phyloP scores from a whole-genome alignment of 768 basidiomycete genomes.

The Lentinula aciculospora region DNA sequence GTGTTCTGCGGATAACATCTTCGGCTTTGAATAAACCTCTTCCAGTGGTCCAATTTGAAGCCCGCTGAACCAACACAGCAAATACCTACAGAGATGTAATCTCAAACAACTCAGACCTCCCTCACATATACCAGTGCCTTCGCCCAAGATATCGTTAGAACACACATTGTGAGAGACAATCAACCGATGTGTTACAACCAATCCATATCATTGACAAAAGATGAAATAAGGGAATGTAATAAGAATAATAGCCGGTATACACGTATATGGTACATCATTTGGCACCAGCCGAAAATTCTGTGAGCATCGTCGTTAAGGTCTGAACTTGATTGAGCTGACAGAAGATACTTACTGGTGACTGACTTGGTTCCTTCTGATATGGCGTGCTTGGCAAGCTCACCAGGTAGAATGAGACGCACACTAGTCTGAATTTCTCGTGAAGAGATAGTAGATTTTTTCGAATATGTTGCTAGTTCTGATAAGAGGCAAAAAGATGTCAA shows the following conservation, averaged over 20 bases:
- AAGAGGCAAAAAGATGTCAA: neutral
- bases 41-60: slow-evolving; percentile 81
- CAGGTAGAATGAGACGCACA: slow-evolving; percentile 78
- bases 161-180: neutral
- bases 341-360: slow-evolving; percentile 45
- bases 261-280: slow-evolving; percentile 23
- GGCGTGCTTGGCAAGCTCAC: slow-evolving; percentile 84
- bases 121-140: no score
- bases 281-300: slow-evolving; percentile 50
- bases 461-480: slow-evolving; percentile 77
- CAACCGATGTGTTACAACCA: neutral
- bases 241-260: slow-evolving; percentile 1
- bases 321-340: neutral
- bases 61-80: slow-evolving; percentile 64
- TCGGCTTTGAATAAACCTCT: neutral
- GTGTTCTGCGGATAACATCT: slow-evolving; percentile 22
- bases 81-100: no score
- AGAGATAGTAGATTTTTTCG: slow-evolving; percentile 90
- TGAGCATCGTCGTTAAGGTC: slow-evolving; percentile 8
- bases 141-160: no score
- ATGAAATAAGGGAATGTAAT: slow-evolving; percentile 1
- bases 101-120: no score
- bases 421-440: slow-evolving; percentile 86
- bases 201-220: neutral
- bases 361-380: slow-evolving; percentile 82